Base-by-base conservation (phyloP, 768 basidiomycete genomes). In the Suillus luteus region DNA sequence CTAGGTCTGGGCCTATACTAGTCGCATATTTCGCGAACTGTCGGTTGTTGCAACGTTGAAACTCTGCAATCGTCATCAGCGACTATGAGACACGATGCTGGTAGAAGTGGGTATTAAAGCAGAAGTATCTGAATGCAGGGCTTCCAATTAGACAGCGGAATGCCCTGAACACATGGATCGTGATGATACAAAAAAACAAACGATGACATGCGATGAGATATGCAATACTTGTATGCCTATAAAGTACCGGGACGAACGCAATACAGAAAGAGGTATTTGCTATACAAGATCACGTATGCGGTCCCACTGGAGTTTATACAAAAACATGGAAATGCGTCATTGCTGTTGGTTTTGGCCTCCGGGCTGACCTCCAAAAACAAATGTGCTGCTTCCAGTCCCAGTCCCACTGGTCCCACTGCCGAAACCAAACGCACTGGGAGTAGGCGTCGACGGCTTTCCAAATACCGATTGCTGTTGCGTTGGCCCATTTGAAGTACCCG, bases 341-440 rank as follows among this genome's bases (percentile, higher is more conserved):
- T 79, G 76, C 62, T 75, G 74, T 65, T 75, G 73, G 35, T 70
- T 76, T 52, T 76, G 75, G 33, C 70, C 55, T 37, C 66, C 52
- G 40, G 62, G 27, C 60, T 68, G 61, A 44, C 57, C 57, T 19
- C 67, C 66, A 59, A 71, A 65, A 15, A 43, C 22, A 27, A 62
- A 69, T 57, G 62, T 24, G 11, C 22, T 38, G 60, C 58, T 63
- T 48, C 65, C 59, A 9, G 69, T 37, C 9, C 52, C 35, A 54
- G 40, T 40, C 7, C 75, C 76, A 15, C 75, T 76, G 9, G 70
- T 19, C n/a, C 52, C 27, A 55, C 51, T 46, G 1, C 75, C 74
- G 64, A 80, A 79, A 35, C 76, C 76, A 66, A 79, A 76, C 11
- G 74, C 66, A 64, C 70, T 73, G 2, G 75, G 65, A 5, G 69